Evolutionary conservation across 345 rosid genomes (phyloP).

Genomic region (Lenwebbia sp.): DNA sequence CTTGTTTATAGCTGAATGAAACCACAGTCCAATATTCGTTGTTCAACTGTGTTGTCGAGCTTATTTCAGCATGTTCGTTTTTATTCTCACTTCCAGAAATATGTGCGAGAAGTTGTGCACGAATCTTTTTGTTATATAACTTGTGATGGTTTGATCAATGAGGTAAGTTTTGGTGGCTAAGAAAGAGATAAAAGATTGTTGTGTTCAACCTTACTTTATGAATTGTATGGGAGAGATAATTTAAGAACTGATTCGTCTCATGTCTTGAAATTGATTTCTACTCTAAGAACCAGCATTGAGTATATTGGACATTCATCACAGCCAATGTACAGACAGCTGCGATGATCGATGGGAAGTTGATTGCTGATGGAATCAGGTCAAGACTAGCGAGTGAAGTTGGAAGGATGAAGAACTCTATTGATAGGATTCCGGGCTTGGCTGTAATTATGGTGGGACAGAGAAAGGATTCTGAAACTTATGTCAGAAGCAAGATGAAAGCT

Average conservation of each 20-base stretch:
- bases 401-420: slow-evolving; percentile 60
- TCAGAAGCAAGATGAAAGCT: slow-evolving; percentile 72
- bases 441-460: slow-evolving; percentile 75
- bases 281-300: background rate
- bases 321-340: slow-evolving; percentile 30
- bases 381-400: slow-evolving; percentile 44
- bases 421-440: slow-evolving; percentile 80
- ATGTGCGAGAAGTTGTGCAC: background rate
- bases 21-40: background rate
- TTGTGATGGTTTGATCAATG: background rate
- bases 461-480: slow-evolving; percentile 73
- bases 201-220: background rate
- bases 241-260: background rate
- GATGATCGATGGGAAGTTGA: slow-evolving; percentile 66
- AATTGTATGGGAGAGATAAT: background rate
- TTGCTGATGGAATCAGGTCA: slow-evolving; percentile 65
- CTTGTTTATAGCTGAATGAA: background rate
- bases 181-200: background rate
- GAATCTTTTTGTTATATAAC: background rate
- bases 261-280: background rate
- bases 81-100: background rate
- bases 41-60: background rate
- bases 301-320: slow-evolving; percentile 15
- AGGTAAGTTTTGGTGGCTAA: background rate
- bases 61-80: background rate